phyloP scores from a whole-genome alignment of 768 basidiomycete genomes.

The Trametes sanguinea region DNA sequence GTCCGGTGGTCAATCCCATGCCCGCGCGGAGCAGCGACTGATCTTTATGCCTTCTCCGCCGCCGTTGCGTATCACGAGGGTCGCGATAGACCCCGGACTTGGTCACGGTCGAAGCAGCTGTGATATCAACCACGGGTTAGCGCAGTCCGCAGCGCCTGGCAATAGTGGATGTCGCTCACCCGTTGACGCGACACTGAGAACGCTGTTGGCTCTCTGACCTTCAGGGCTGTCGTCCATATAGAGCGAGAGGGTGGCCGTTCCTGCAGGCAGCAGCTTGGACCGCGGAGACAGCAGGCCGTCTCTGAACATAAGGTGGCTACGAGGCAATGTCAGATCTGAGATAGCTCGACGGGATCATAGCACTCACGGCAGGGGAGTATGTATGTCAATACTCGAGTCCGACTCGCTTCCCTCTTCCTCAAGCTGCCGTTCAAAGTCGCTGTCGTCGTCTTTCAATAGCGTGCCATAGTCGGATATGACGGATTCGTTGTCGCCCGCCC shows the following conservation, averaged over 20 bases:
- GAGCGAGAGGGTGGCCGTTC: conserved; percentile 17
- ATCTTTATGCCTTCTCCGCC: conserved; percentile 39
- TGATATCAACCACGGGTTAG: conserved; percentile 1
- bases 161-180: conserved; percentile 21
- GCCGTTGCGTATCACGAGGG: conserved; percentile 38
- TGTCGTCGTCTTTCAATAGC: conserved; percentile 20
- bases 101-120: conserved; percentile 30
- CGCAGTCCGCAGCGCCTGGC: background rate
- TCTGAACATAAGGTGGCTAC: conserved; percentile 43
- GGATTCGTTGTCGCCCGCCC: conserved; percentile 13
- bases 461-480: conserved; percentile 21
- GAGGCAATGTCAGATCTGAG: background rate
- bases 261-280: conserved; percentile 40
- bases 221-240: conserved; percentile 12
- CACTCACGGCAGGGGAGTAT: conserved; percentile 43
- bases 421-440: conserved; percentile 18
- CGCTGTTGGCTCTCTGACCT: conserved; percentile 26
- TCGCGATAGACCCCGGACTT: conserved; percentile 38
- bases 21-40: conserved; percentile 40
- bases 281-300: conserved; percentile 43
- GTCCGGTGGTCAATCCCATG: conserved; percentile 43
- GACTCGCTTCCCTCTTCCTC: conserved; percentile 34
- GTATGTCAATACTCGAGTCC: conserved; percentile 42
- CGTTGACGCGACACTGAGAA: conserved; percentile 30
- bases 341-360: background rate